phyloP scores from a whole-genome alignment of 129 eudicot species.

The Flaveria trinervia region DNA sequence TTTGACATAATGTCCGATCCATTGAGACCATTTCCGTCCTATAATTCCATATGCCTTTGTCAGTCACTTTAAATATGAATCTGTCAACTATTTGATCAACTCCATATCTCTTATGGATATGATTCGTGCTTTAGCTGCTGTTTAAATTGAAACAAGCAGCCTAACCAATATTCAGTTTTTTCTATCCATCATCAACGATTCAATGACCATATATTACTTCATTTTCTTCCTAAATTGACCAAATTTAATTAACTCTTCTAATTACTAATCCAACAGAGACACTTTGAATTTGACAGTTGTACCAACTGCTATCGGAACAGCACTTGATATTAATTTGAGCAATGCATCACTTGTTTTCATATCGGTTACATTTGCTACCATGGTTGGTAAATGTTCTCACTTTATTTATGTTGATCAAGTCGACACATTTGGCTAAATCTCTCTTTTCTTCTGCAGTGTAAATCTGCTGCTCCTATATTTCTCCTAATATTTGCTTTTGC shows the following conservation, averaged over 20 bases:
- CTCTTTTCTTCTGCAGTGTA: conserved; percentile 66
- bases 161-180: background rate
- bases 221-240: conserved; percentile 18
- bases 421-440: background rate
- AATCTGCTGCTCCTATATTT: conserved; percentile 96
- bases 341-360: conserved; percentile 96
- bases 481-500: conserved; percentile 96
- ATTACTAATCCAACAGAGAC: conserved; percentile 59
- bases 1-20: background rate
- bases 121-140: background rate
- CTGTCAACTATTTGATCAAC: too few relatives aligned
- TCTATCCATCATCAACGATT: background rate
- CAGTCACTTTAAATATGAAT: too few relatives aligned
- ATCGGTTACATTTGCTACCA: conserved; percentile 98
- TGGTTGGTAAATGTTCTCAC: conserved; percentile 60
- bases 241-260: conserved; percentile 49
- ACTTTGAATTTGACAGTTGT: conserved; percentile 93
- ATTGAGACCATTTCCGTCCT: background rate
- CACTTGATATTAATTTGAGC: conserved; percentile 96
- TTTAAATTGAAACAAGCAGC: background rate
- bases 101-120: too few relatives aligned
- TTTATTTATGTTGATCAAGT: background rate
- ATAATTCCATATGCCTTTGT: background rate
- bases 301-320: conserved; percentile 92
- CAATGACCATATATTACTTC: background rate